These are phyloP conservation scores for Rhynchosporium secalis DNA, from an alignment of 2,329 filamentous ascomycete genomes.

Conservation along the genomic window DNA sequence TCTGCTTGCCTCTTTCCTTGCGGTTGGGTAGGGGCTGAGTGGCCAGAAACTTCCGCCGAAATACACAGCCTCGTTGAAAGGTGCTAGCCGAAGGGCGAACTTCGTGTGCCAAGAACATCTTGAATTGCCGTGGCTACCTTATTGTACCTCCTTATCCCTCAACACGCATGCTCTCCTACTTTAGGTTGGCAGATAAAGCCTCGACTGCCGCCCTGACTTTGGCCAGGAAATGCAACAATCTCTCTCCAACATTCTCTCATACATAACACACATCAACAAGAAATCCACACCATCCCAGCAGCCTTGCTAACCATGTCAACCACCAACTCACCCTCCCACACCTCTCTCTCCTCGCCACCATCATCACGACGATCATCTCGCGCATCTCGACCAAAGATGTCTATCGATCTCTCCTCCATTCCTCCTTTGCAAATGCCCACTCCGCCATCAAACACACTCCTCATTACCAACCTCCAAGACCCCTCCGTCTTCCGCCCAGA, in stretches of 20 bases:
- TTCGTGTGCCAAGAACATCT: constrained; percentile 16
- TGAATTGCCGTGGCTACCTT: constrained; percentile 7
- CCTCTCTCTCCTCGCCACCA: constrained; percentile 30
- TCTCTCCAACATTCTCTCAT: background rate
- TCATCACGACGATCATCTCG: constrained; percentile 34
- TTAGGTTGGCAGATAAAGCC: constrained; percentile 16
- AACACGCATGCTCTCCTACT: background rate
- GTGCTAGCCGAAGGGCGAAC: constrained; percentile 12
- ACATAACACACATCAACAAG: background rate
- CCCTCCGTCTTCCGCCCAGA: constrained; percentile 71
- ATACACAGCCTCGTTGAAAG: constrained; percentile 17
- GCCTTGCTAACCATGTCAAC: constrained; percentile 15
- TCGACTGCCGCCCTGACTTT: background rate
- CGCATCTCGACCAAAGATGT: constrained; percentile 48
- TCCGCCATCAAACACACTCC: constrained; percentile 77
- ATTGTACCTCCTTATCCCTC: background rate
- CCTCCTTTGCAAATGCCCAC: constrained; percentile 71
- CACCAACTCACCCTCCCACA: constrained; percentile 13
- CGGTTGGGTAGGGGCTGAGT: constrained; percentile 19
- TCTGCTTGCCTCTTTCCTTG: constrained; percentile 15
- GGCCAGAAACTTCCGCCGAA: constrained; percentile 10
- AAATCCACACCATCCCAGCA: background rate
- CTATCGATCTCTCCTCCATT: constrained; percentile 71
- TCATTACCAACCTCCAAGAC: constrained; percentile 78
- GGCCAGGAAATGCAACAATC: constrained; percentile 1